Evolutionary conservation across 2,329 filamentous ascomycete genomes (phyloP), one percentile per base, ranked within the genome.

Genomic region (Xylaria sp.): DNA sequence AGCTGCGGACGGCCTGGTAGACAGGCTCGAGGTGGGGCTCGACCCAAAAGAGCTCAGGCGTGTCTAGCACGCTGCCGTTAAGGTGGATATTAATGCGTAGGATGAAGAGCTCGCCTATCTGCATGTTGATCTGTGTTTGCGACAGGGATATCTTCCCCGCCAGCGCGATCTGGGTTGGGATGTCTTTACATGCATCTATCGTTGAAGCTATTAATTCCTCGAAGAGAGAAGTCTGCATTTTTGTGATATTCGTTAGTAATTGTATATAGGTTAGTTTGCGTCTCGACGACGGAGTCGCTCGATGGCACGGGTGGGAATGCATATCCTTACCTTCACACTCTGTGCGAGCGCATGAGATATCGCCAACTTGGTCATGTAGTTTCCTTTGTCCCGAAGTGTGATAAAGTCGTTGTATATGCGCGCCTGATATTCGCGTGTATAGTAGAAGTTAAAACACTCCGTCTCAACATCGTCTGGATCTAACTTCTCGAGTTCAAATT

Each of bases 401-500:
- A 99, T 99, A 76, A 99, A 99, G 81, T 99, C 96, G 81, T 99
- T 99, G 86, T 99, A 99, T 80, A 99, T 99, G 60, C 96, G 91
- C 24, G 96, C 93, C 81, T 99, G 97, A 79, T 99, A 99, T 78
- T 98, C 95, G 75, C 92, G 89, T 2, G 96, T 98, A 83, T 99
- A 98, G 84, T 99, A 99, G 80, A 98, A 99, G 80, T 99, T 99
- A 86, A 99, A 99, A 77, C 95, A 93, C 80, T 99, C 96, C 24
- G 78, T 93, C 82, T 99, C 95, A 34, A 97, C 90, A 74, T 97
- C 93, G 77, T 97, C 94, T 11, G 91, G 88, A 30, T 90, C 90
- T 57, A 98, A 86, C 79, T 97, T 97, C 78, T 97, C 95, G 48
- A 90, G 88, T 80, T 98, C 96, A 74, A 98, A 99, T 77, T 96